Evolutionary conservation across 495 filamentous ascomycete species (phyloP), one percentile per base, ranked within the genome.

Genomic region (Cryomyces minteri): DNA sequence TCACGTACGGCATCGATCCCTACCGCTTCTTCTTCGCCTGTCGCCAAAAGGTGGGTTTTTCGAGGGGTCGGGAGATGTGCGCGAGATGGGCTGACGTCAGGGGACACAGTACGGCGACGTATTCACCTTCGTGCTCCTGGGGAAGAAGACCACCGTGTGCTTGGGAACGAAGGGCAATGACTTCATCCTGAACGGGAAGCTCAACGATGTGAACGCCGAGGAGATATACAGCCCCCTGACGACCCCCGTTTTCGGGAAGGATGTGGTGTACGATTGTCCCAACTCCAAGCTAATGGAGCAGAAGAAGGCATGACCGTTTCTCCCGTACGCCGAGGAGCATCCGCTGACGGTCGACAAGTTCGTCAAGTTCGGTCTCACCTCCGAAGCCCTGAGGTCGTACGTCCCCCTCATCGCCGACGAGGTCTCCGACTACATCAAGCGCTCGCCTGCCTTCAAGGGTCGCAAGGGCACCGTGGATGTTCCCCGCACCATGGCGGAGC

Each of bases 261-360:
- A 76, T 60, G 75, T 80, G 10, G 73, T 79, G 25, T 80, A 79
- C 49, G 76, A 79, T 52, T 78, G 74, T 56, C 72, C 76, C 4
- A 77, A 77, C 55, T 60, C 74, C 9, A 77, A 77, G 56, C 62
- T 80, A 40, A 77, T 80, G 75, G 75, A 80, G 55, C 76, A 80
- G 61, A 80, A 80, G 59, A 79, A 76, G 65, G 74, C 73, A 51
- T 46, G 50, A 10, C 38, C 32, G 18, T 6, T 33, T 4, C 10
- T 31, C 5, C 14, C 33, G 38, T 10, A 3, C 10, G 5, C 0
- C 12, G 4, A 1, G 31, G 12, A 30, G 28, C 28, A 31, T 12
- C 11, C 10, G 6, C 14, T 42, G 54, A 57, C 25, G 56, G 40
- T 11, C 12, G 10, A 25, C n/a, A 55, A 76, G 73, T 78, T 79